These are phyloP conservation scores for Ceratocystis huliohia DNA, from an alignment of 2,329 filamentous ascomycete species.

Conservation along the genomic window DNA sequence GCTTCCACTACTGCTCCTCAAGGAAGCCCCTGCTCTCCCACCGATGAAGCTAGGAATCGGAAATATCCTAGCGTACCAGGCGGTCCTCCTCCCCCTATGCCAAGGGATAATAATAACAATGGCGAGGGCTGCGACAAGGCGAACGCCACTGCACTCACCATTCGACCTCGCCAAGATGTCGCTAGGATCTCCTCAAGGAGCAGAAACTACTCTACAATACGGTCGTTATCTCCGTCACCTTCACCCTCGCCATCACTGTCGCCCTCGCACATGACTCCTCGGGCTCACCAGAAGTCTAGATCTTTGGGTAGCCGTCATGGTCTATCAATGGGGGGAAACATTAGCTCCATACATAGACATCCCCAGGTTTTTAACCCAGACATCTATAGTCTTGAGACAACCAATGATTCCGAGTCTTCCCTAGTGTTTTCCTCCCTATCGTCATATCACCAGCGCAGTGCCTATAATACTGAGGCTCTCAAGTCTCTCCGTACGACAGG, in stretches of 20 bases:
- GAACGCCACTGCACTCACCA: not conserved
- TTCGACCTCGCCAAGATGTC: slow-evolving; percentile 8
- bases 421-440: slow-evolving; percentile 33
- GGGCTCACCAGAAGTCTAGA: slow-evolving; percentile 10
- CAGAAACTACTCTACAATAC: not conserved
- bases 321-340: slow-evolving; percentile 2
- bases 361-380: slow-evolving; percentile 33
- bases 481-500: slow-evolving; percentile 40
- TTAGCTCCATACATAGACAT: slow-evolving; percentile 7
- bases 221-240: slow-evolving; percentile 17
- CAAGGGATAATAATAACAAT: slow-evolving; percentile 21
- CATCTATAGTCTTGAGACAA: slow-evolving; percentile 48
- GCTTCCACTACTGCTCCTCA: not conserved
- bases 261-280: not conserved
- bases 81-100: slow-evolving; percentile 23
- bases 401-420: slow-evolving; percentile 40
- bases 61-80: not conserved
- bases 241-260: slow-evolving; percentile 12
- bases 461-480: slow-evolving; percentile 38
- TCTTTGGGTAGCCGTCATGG: slow-evolving; percentile 15
- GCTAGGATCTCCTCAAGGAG: slow-evolving; percentile 23
- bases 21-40: not conserved
- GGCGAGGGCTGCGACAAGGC: too few species aligned
- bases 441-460: slow-evolving; percentile 37
- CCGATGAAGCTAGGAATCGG: not conserved